Percentiles rank a stretch among this genome's conserved stretches.
Conservation (phyloP, 106 monocot species). For the Dendrobium huoshanense region DNA sequence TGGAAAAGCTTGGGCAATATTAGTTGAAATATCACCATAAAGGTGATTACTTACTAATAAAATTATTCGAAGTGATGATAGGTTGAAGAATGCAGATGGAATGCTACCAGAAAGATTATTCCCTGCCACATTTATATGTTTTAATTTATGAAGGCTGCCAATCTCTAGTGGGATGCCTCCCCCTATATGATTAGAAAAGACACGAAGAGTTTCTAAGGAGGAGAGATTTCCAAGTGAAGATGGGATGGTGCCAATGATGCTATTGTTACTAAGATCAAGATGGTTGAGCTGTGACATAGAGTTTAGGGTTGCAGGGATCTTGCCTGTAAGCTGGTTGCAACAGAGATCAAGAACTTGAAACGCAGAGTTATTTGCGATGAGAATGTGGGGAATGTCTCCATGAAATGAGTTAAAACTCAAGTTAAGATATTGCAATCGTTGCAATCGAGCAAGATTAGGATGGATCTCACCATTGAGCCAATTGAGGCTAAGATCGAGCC, state of each 20-base stretch:
- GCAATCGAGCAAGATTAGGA: conserved; percentile 17
- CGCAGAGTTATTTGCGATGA: not conserved
- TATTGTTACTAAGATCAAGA: not conserved
- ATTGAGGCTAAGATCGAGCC: conserved; percentile 21
- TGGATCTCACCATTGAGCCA: conserved; percentile 26
- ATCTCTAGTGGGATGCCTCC: conserved; percentile 16
- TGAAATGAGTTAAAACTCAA: conserved; percentile 20
- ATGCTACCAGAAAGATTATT: conserved; percentile 20
- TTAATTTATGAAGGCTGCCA: not conserved
- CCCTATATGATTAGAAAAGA: conserved; percentile 12
- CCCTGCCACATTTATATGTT: not conserved
- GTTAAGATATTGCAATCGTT: conserved; percentile 22
- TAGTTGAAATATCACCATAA: conserved; percentile 17
- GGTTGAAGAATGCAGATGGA: conserved; percentile 18
- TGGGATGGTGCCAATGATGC: conserved; percentile 4
- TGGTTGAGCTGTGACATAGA: not conserved
- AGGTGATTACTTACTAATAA: conserved; percentile 4
- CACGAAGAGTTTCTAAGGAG: not conserved
- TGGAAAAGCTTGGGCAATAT: conserved; percentile 1
- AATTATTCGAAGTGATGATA: conserved; percentile 5
- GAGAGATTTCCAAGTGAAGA: conserved; percentile 11
- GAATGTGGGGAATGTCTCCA: conserved; percentile 11
- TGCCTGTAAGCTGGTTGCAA: conserved; percentile 11
- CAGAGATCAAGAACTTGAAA: not conserved
- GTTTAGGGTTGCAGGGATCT: conserved; percentile 5